These are phyloP conservation scores for Penicillium sp. DNA, from an alignment of 2,329 filamentous ascomycete genomes.

Conservation along the genomic window DNA sequence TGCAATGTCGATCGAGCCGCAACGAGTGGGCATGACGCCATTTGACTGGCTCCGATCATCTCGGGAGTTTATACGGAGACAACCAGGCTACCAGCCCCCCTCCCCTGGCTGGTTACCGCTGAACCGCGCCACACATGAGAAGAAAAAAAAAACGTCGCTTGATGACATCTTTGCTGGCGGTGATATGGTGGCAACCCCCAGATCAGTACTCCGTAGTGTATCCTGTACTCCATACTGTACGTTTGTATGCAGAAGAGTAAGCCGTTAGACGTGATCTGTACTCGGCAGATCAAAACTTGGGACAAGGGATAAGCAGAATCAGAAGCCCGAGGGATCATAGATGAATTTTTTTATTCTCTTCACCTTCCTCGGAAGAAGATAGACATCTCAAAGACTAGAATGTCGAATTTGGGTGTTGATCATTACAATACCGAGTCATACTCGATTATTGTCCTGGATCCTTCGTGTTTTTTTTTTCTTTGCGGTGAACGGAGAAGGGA, in stretches of 20 bases:
- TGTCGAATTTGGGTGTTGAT: not conserved
- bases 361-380: not conserved
- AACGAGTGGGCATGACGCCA: conserved; percentile 31
- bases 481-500: not conserved
- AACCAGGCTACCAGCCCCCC: too few relatives aligned
- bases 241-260: not conserved
- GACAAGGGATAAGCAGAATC: conserved; percentile 9
- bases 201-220: not conserved
- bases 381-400: not conserved
- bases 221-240: not conserved
- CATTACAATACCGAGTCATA: not conserved
- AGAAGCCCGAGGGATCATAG: not conserved
- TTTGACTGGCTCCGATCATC: conserved; percentile 25
- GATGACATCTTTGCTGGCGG: conserved; percentile 1
- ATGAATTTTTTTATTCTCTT: not conserved
- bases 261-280: not conserved
- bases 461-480: not conserved
- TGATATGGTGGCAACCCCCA: not conserved
- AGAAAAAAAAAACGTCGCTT: not conserved
- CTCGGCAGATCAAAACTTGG: not conserved
- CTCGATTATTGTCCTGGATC: not conserved
- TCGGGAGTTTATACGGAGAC: conserved; percentile 8
- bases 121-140: conserved; percentile 7
- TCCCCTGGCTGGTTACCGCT: conserved; percentile 3
- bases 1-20: conserved; percentile 45